Evolutionary conservation across 306 rosid species (phyloP), one percentile per base, ranked within the genome.

Genomic region (Vachellia collinsii): DNA sequence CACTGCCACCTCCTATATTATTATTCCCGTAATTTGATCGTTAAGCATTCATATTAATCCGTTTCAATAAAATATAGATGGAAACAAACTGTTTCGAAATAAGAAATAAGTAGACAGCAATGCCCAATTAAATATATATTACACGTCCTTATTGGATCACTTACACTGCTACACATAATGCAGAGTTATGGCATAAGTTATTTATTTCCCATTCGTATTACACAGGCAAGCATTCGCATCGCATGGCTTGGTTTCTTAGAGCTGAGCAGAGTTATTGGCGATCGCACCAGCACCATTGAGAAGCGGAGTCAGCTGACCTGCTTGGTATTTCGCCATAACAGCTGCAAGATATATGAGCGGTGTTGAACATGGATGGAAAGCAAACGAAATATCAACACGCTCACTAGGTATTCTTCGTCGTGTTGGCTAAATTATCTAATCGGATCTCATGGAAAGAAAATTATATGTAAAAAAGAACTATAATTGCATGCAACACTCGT

Each of bases 231-330:
- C 12, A 46, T 69, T 29, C 16, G 34, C 34, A 29, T 29, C 17
- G 19, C 62, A 73, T 9, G 39, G 9, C 41, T 58, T 51, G 41
- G 89, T 54, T n/a, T 7, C 61, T 54, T 78, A 89, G 34, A 76
- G 82, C 83, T 83, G 84, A 70, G 90, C 88, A 74, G 91, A 54
- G 75, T 83, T 75, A 46, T 66, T 87, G 74, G 88, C 83, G 2
- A 89, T 85, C 3, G 96, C 95, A 76, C 95, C 95, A 79, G 92
- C 93, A 37, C 83, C 89, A 50, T 38, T 81, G 73, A 94, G 98
- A 86, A 94, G 93, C 4, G 91, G 88, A 80, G 87, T 72, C 56
- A 94, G 87, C 86, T 83, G 92, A 54, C 92, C 90, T 4, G 84
- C 79, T 46, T 81, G 62, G 66, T 94, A 82, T 89, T 82, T 88